These are phyloP conservation scores for Aureobasidium sp. DNA, from an alignment of 2,329 filamentous ascomycete genomes.

Conservation along the genomic window DNA sequence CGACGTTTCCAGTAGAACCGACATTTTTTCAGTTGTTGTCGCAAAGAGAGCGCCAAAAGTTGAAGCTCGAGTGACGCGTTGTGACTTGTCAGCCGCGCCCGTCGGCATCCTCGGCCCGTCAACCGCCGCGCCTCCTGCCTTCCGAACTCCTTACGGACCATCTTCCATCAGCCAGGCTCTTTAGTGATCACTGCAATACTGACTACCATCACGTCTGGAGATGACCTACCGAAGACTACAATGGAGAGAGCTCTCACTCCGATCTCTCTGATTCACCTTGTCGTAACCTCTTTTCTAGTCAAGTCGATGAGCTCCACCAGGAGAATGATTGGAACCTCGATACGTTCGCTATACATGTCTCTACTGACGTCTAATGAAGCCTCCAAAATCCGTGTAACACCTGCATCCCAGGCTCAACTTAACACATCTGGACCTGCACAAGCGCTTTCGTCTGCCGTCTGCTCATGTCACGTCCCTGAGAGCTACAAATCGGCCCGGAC, in stretches of 20 bases:
- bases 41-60: background rate
- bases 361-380: background rate
- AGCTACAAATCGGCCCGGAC: background rate
- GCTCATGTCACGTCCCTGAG: background rate
- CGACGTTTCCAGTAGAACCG: constrained; percentile 86
- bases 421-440: background rate
- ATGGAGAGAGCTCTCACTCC: too few relatives aligned
- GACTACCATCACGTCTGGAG: too few relatives aligned
- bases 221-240: too few relatives aligned
- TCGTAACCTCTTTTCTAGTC: too few relatives aligned
- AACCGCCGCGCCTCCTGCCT: too few relatives aligned
- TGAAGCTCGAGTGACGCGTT: constrained; percentile 1
- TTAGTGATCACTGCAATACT: too few relatives aligned
- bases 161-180: background rate
- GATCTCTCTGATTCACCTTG: too few relatives aligned
- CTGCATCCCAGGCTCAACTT: background rate
- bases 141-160: background rate
- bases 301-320: too few relatives aligned
- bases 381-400: background rate
- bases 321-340: too few relatives aligned
- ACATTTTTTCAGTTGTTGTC: constrained; percentile 50
- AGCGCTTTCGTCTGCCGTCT: background rate
- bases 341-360: background rate
- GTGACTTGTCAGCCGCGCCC: background rate
- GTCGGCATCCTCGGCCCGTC: background rate